Evolutionary conservation across 73 alveolate genomes (phyloP), one percentile per base, ranked within the genome.

Genomic region (Paramecium sonneborni): DNA sequence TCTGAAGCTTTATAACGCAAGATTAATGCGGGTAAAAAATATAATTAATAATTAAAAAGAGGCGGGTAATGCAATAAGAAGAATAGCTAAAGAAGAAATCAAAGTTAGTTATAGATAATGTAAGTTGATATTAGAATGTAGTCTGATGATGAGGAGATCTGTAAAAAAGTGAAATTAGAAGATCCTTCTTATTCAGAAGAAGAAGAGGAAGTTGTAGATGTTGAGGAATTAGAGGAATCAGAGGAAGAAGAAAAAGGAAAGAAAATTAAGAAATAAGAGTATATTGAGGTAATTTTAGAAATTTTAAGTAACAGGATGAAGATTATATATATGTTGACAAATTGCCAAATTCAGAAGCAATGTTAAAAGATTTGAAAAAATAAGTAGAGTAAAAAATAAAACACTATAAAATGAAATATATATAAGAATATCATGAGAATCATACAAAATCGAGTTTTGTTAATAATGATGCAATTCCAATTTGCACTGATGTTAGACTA

Each of bases 391-490:
- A 88, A 39, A 41, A 56, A 70, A 88, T 88, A 0, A 56, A 69
- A 26, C 39, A n/a, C 15, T 70, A 88, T 18, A 88, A 88, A 43
- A 44, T 57, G 67, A n/a, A 23, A 28, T 88, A 69, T 23, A 37
- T 88, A 12, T 34, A 88, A 52, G 94, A 88, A 43, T 21, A 9
- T 24, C 56, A 70, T 44, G 94, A 88, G 52, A 88, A 69, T 44
- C 56, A 70, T 52, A 39, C 85, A 24, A 88, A 88, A 43, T 69
- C 44, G 35, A 88, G 94, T 28, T 44, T 70, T 74, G 87, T 91
- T 14, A 86, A 93, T 62, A 94, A 93, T 69, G 92, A 93, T 46
- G 85, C 93, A 0, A 93, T 93, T 30, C 96, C 96, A 15, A 93
- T 93, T 3, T 87, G 96, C 35, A 85, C 94, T 20, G 96, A 93